Percentiles rank a stretch among this genome's conserved stretches.
Evolutionary conservation across 2,329 filamentous ascomycete genomes (phyloP).

Genomic region (Tolypocladium nubicola): DNA sequence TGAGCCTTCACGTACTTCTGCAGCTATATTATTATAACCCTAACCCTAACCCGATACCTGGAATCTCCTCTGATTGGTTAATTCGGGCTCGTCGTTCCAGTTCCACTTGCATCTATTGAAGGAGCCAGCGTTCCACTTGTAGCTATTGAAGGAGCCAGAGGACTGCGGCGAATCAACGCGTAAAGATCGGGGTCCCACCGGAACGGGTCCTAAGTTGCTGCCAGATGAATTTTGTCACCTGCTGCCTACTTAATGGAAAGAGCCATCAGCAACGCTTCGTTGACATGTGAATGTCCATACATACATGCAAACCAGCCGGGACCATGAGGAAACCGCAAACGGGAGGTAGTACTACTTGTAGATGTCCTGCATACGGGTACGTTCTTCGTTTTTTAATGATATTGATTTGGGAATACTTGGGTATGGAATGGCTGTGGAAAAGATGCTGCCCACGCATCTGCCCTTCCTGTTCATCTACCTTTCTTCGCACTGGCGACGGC

Average conservation of each 20-base stretch:
- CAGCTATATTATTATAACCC: not conserved
- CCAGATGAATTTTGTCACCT: not conserved
- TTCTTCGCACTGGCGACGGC: conserved; percentile 13
- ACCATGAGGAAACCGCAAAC: not conserved
- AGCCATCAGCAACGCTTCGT: not conserved
- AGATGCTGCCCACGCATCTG: not conserved
- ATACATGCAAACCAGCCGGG: not conserved
- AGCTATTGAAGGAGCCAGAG: not conserved
- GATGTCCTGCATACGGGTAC: too few species aligned
- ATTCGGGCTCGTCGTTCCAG: too few species aligned
- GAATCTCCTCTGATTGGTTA: not conserved
- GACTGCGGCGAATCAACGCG: not conserved
- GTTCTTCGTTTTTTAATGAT: too few species aligned
- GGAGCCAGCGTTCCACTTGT: not conserved
- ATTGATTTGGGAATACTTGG: too few species aligned
- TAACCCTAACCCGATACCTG: not conserved
- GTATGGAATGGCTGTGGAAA: not conserved
- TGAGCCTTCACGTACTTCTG: not conserved
- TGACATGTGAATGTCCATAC: not conserved
- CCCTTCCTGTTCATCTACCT: conserved; percentile 7
- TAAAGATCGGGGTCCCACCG: not conserved
- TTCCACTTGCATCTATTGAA: too few species aligned
- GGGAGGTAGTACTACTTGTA: too few species aligned
- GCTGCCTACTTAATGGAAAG: too few species aligned
- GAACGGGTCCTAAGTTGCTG: not conserved